Evolutionary conservation across 768 basidiomycete species (phyloP).

Genomic region (Trametes elegans): DNA sequence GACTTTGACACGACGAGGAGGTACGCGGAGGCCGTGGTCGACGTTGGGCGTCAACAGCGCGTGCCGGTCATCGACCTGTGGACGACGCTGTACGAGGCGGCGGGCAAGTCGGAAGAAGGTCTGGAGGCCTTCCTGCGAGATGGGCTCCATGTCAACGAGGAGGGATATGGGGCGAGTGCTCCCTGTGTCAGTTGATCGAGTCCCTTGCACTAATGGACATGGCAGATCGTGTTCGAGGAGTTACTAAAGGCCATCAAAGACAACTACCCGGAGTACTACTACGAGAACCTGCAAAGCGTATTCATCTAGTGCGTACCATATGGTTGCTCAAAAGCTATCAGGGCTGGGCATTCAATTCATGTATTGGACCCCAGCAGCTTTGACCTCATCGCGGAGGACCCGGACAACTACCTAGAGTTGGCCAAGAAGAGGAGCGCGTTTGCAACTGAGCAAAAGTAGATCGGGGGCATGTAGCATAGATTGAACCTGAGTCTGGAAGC

Average conservation of each 20-base stretch:
- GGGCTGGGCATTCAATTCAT: too few relatives aligned
- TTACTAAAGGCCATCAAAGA: slow-evolving; percentile 55
- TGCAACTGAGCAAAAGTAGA: too few relatives aligned
- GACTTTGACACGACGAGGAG: slow-evolving; percentile 55
- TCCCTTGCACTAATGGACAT: background rate
- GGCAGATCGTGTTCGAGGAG: slow-evolving; percentile 65
- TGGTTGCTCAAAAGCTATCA: too few relatives aligned
- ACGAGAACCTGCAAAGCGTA: slow-evolving; percentile 53
- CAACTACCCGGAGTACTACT: slow-evolving; percentile 67
- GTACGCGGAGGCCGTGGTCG: slow-evolving; percentile 71
- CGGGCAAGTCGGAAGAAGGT: slow-evolving; percentile 55
- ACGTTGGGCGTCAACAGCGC: slow-evolving; percentile 51
- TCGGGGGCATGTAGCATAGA: too few relatives aligned
- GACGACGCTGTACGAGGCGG: slow-evolving; percentile 68
- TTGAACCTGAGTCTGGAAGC: too few relatives aligned
- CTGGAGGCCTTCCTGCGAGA: slow-evolving; percentile 60
- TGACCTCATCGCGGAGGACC: slow-evolving; percentile 9
- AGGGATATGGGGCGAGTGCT: slow-evolving; percentile 69
- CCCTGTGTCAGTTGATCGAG: background rate
- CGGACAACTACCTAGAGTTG: slow-evolving; percentile 7
- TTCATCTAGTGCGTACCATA: slow-evolving; percentile 54
- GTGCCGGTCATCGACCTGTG: slow-evolving; percentile 76
- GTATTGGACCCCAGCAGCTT: slow-evolving; percentile 1
- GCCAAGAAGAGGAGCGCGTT: slow-evolving; percentile 15
- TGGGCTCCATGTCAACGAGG: slow-evolving; percentile 77